These are phyloP conservation scores for Myxozyma neglecta DNA, from an alignment of 805 yeast genomes.

Conservation along the genomic window DNA sequence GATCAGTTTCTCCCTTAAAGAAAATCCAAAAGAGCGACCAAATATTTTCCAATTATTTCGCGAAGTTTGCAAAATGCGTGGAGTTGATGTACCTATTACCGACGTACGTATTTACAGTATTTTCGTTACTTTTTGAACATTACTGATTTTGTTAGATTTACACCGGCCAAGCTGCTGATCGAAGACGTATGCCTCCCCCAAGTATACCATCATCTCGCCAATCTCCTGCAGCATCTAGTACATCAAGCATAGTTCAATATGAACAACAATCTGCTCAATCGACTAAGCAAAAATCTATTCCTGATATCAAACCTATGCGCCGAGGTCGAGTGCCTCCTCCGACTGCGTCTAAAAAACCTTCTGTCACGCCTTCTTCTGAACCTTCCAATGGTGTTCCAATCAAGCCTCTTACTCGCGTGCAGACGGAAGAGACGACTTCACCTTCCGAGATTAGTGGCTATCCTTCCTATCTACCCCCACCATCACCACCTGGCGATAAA, in stretches of 20 bases:
- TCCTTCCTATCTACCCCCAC: conserved; percentile 22
- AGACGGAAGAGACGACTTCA: conserved; percentile 5
- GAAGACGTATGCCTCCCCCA: conserved; percentile 25
- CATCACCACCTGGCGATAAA: conserved; percentile 13
- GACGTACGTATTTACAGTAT: conserved; percentile 12
- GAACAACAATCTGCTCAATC: background rate
- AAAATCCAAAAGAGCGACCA: conserved; percentile 79
- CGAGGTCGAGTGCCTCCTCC: conserved; percentile 31
- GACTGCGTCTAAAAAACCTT: background rate
- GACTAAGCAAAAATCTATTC: conserved; percentile 1
- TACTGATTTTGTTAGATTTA: conserved; percentile 1
- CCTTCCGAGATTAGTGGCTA: conserved; percentile 11
- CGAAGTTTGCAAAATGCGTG: conserved; percentile 62
- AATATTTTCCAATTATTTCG: conserved; percentile 76
- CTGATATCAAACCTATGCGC: conserved; percentile 31
- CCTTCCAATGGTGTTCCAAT: conserved; percentile 2
- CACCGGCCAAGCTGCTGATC: background rate
- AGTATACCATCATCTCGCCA: background rate
- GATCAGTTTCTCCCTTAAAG: conserved; percentile 76
- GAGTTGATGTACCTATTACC: conserved; percentile 52
- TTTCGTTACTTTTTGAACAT: background rate
- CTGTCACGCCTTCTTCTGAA: background rate
- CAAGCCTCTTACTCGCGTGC: background rate
- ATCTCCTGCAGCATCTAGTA: background rate
- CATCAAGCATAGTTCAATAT: conserved; percentile 12